Base-by-base conservation (phyloP, 129 eudicot genomes). In the Chrysanthemum lavandulifolium region DNA sequence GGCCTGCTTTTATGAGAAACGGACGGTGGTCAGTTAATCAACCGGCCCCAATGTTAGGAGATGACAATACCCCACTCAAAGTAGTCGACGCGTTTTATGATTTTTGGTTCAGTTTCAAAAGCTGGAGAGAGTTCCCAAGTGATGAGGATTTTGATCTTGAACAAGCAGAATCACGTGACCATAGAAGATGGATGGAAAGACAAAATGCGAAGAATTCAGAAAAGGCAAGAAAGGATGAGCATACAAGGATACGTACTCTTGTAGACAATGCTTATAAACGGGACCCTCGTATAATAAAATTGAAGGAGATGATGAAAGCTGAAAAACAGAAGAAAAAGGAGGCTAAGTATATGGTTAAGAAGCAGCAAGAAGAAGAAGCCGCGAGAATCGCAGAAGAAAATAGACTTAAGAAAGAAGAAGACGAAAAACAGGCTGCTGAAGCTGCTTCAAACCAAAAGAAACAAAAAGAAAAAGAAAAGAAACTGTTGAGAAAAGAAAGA, bases 151-250 rank as follows among this genome's bases (percentile, higher is more conserved):
- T 79, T 86, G 99, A 94, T 66, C 88, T 94, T 58, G 99, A 94
- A 84, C 94, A 88, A 81, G 97, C 99, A 3, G 99, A 94, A 80
- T 94, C 99, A 19, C 97, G 99, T 72, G 99, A 94, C 29, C 97
- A 94, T 61, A 90, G 75, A 74, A 84, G 99, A 80, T 94, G 99
- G 99, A 94, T 94, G 99, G 99, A 94, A 73, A 86, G 99, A 76
- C 99, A 94, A 80, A 94, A 94, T 51, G 91, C 94, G 10, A 94
- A 94, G 78, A 85, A 86, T 13, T 65, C 91, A 2, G 99, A 94
- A 78, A 94, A 90, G 79, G 96, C 99, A 2, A 86, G 99, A 75
- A 94, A 86, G 76, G 97, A 94, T 64, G 99, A 94, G 57, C 78
- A 77, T 61, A 88, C 55, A 0, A 86, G 99, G 6, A 73, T 94